Conservation (phyloP, 495 filamentous ascomycete genomes). For the Lindgomyces ingoldianus region DNA sequence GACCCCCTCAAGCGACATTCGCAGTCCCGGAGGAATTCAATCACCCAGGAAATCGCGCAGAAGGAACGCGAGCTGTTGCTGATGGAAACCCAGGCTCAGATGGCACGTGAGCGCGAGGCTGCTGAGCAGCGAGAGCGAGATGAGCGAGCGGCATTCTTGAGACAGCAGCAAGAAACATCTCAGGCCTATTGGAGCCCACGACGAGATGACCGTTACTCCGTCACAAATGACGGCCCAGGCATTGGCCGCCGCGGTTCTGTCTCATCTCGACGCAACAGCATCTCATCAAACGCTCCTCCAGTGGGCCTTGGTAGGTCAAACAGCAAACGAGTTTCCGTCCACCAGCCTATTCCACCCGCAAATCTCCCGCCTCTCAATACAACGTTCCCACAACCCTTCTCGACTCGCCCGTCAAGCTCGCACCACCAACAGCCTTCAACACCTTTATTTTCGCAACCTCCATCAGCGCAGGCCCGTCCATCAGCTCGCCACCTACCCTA, state of each 20-base stretch:
- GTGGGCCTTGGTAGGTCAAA: slow-evolving; percentile 17
- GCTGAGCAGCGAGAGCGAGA: slow-evolving; percentile 19
- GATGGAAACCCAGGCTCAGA: slow-evolving; percentile 8
- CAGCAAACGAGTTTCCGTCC: slow-evolving; percentile 27
- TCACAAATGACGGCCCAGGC: slow-evolving; percentile 9
- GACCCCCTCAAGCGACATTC: slow-evolving; percentile 4
- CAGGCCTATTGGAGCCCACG: slow-evolving; percentile 24
- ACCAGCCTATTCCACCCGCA: slow-evolving; percentile 12
- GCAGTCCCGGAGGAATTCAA: slow-evolving; percentile 15
- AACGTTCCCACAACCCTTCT: slow-evolving; percentile 4
- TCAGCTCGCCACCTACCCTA: slow-evolving; percentile 16
- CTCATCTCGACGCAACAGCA: slow-evolving; percentile 14
- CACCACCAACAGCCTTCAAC: background rate
- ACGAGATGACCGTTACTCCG: slow-evolving; percentile 13
- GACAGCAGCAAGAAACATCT: slow-evolving; percentile 14
- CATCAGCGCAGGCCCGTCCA: background rate
- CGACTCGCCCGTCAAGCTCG: slow-evolving; percentile 18
- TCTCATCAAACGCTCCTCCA: slow-evolving; percentile 9
- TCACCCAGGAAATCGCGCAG: slow-evolving; percentile 7
- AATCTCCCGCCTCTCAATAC: slow-evolving; percentile 9
- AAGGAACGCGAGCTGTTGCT: slow-evolving; percentile 1
- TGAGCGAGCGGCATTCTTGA: slow-evolving; percentile 6
- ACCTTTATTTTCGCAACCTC: slow-evolving; percentile 15
- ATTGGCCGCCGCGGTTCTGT: slow-evolving; percentile 24
- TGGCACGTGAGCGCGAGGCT: slow-evolving; percentile 28